Evolutionary conservation across 345 rosid genomes (phyloP).

Genomic region (Populus pruinosa): DNA sequence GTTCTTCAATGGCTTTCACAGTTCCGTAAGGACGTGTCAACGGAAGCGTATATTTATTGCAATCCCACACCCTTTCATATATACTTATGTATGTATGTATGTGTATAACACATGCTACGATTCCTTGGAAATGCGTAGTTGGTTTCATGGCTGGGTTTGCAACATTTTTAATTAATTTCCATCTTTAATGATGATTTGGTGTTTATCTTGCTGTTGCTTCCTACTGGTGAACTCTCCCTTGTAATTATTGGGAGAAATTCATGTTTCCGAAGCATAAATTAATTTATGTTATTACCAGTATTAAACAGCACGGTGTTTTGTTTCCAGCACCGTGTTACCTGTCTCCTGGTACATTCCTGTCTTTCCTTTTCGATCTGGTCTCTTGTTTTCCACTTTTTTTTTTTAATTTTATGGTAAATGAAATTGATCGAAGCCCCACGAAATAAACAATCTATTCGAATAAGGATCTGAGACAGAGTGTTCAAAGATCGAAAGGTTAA

Average conservation of each 20-base stretch:
- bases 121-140: constrained; percentile 4
- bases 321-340: constrained; percentile 31
- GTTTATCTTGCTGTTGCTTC: constrained; percentile 27
- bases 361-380: not conserved
- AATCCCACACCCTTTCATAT: not conserved
- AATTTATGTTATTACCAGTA: constrained; percentile 19
- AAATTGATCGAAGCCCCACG: too few relatives aligned
- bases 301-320: constrained; percentile 35
- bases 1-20: constrained; percentile 29
- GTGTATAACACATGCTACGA: not conserved
- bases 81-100: too few relatives aligned
- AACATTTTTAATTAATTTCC: not conserved
- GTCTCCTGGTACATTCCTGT: constrained; percentile 39
- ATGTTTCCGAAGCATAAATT: constrained; percentile 48
- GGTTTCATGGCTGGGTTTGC: constrained; percentile 12
- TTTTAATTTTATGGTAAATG: too few relatives aligned
- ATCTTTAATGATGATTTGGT: too few relatives aligned
- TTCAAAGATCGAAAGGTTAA: too few relatives aligned
- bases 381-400: not conserved
- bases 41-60: constrained; percentile 44
- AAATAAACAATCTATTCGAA: too few relatives aligned
- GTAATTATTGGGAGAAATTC: constrained; percentile 27
- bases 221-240: constrained; percentile 38
- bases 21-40: constrained; percentile 41
- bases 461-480: too few relatives aligned